These are phyloP conservation scores for Stellera chamaejasme DNA, from an alignment of 345 rosid species.

Conservation along the genomic window DNA sequence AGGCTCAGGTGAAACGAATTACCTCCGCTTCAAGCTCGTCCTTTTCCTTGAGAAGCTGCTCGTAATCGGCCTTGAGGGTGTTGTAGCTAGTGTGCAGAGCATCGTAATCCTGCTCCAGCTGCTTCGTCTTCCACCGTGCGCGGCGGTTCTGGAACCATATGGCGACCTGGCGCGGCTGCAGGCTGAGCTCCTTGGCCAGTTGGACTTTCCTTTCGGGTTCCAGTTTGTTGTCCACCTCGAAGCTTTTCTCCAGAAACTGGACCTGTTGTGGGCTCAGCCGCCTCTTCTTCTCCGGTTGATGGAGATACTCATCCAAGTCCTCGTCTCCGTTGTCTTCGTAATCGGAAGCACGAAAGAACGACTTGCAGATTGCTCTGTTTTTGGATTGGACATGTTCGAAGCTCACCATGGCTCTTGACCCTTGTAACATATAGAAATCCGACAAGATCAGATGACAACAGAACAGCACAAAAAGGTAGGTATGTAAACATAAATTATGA, in stretches of 20 bases:
- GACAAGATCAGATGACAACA: background rate
- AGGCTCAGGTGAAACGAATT: background rate
- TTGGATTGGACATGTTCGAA: slow-evolving; percentile 28
- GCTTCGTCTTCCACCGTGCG: slow-evolving; percentile 56
- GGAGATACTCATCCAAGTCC: slow-evolving; percentile 35
- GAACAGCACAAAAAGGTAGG: no score
- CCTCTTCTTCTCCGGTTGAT: slow-evolving; percentile 45
- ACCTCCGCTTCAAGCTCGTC: slow-evolving; percentile 44
- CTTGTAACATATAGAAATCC: slow-evolving; percentile 12
- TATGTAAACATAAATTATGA: no score
- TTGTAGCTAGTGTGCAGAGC: slow-evolving; percentile 34
- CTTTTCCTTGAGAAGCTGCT: slow-evolving; percentile 36
- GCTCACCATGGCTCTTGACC: slow-evolving; percentile 40
- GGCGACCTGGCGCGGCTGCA: slow-evolving; percentile 66
- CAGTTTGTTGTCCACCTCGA: slow-evolving; percentile 53
- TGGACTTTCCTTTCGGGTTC: slow-evolving; percentile 61
- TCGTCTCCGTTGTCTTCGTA: slow-evolving; percentile 41
- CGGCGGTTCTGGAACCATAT: slow-evolving; percentile 71
- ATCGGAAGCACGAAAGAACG: slow-evolving; percentile 26
- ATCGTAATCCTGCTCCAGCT: slow-evolving; percentile 51
- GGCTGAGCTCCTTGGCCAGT: slow-evolving; percentile 53
- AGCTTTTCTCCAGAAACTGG: slow-evolving; percentile 52
- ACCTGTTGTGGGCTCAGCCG: slow-evolving; percentile 42
- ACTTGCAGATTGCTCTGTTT: slow-evolving; percentile 1
- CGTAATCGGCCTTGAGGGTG: slow-evolving; percentile 41